Base-by-base conservation (phyloP, 371 early-diverging fungal genomes). In the Zopfochytrium polystomum region DNA sequence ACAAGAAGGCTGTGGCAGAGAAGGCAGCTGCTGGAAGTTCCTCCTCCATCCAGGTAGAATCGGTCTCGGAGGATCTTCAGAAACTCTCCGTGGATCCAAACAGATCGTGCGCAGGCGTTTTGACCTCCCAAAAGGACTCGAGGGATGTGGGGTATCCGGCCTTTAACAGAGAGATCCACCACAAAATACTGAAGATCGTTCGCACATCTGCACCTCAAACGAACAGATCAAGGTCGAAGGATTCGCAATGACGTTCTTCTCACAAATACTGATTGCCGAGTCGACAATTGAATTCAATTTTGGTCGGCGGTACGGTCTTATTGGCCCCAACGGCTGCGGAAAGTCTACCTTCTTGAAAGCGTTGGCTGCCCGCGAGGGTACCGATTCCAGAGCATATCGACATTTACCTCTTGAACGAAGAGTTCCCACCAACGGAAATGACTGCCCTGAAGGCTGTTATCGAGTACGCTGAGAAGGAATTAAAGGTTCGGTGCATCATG, bases 241-340 rank as follows among this genome's bases (percentile, higher is more conserved):
- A 7, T 96, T 85, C 84, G 89, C 93, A 27, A 86, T 98, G 54
- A 87, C 88, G 61, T 96, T 88, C 83, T 91, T 89, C 76, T 95
- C 95, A 48, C 89, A 94, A 68, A 86, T 87, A 61, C 82, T 98
- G 63, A 88, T 98, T 70, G 82, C 88, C 62, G 96, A 96, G 72
- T 88, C 96, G 29, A 88, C 89, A 47, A 86, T 98, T 62, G 97
- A 96, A 83, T 86, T 98, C 73, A 98, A 96, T 85, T 94, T 89
- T 80, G 97, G 96, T 67, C 88, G 96, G 75, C 86, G 99, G 61
- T 96, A 92, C 72, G 98, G 96, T 74, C 85, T 99, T 47, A 81
- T 98, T 46, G 99, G 99, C 56, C 83, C 88, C 46, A 99, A 98
- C 81, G 99, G 99, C 46, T 88, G 89, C 57, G 99, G 99, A 65